Conservation (phyloP, 495 filamentous ascomycete genomes). For the Achaetomiella virescens region DNA sequence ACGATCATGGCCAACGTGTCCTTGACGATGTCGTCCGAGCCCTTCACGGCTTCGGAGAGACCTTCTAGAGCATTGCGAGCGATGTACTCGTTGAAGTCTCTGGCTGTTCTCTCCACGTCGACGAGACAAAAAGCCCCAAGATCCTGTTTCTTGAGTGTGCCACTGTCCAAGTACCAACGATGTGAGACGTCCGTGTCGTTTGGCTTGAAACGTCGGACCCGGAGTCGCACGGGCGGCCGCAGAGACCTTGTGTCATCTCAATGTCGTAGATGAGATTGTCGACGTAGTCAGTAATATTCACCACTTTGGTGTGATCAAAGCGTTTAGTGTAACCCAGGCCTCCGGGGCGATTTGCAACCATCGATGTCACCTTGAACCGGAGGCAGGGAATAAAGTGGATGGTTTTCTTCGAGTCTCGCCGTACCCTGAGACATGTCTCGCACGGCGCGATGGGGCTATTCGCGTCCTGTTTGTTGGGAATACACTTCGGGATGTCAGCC, state of each 20-base stretch:
- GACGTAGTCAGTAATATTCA: slow-evolving; percentile 30
- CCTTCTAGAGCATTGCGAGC: slow-evolving; percentile 19
- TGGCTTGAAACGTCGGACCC: slow-evolving; percentile 32
- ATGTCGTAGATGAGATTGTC: slow-evolving; percentile 22
- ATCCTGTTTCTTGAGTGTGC: slow-evolving; percentile 10
- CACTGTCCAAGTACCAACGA: slow-evolving; percentile 26
- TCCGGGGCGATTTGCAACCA: slow-evolving; percentile 33
- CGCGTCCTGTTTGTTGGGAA: slow-evolving; percentile 23
- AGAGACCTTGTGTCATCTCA: slow-evolving; percentile 29
- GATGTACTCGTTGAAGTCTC: slow-evolving; percentile 31
- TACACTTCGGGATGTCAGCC: slow-evolving; percentile 11
- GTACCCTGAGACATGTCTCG: slow-evolving; percentile 30
- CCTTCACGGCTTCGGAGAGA: slow-evolving; percentile 10
- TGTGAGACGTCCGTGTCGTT: slow-evolving; percentile 23
- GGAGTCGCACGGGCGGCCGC: slow-evolving; percentile 25
- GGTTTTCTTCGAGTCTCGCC: slow-evolving; percentile 37
- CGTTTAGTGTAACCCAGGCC: slow-evolving; percentile 35
- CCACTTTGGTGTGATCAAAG: slow-evolving; percentile 33
- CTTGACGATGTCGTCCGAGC: slow-evolving; percentile 14
- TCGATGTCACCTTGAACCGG: slow-evolving; percentile 34
- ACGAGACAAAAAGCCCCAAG: slow-evolving; percentile 33
- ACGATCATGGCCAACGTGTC: slow-evolving; percentile 21
- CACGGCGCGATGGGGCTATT: slow-evolving; percentile 29
- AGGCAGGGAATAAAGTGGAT: slow-evolving; percentile 39
- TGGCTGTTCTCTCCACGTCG: slow-evolving; percentile 27